These are phyloP conservation scores for Hepatocystis sp. DNA, from an alignment of 169 alveolate species.

Conservation along the genomic window DNA sequence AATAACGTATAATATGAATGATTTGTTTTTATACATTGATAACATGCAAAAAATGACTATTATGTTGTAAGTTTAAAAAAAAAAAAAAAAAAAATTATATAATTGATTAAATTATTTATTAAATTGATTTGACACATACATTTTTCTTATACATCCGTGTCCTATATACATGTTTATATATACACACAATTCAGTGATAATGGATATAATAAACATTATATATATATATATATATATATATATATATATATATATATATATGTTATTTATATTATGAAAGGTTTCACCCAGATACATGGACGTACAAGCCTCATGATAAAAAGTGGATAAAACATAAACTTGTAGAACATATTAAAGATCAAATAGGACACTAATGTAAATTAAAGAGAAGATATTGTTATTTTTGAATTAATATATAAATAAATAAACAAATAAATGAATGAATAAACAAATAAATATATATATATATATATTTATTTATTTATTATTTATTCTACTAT, in stretches of 20 bases:
- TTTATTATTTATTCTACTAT: no score
- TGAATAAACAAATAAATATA: no score
- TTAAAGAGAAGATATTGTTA: no score
- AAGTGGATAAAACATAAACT: slow-evolving; percentile 73
- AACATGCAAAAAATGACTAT: slow-evolving; percentile 63
- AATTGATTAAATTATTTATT: no score
- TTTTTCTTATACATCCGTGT: no score
- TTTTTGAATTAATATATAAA: no score
- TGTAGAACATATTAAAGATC: slow-evolving; percentile 76
- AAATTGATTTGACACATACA: no score
- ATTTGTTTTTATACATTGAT: slow-evolving; percentile 68
- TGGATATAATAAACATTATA: not conserved
- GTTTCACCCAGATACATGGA: slow-evolving; percentile 60
- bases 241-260: slow-evolving; percentile 3
- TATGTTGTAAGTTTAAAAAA: slow-evolving; percentile 35
- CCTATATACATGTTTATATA: no score
- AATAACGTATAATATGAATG: slow-evolving; percentile 72
- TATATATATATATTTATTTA: no score
- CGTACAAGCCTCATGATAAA: slow-evolving; percentile 70
- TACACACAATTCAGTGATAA: no score
- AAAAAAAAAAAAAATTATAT: not conserved
- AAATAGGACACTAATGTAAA: slow-evolving; percentile 42
- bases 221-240: not conserved
- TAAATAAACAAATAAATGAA: no score
- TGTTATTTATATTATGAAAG: slow-evolving; percentile 14